phyloP scores from a whole-genome alignment of 805 yeast genomes.

The Hanseniaspora nectarophila region DNA sequence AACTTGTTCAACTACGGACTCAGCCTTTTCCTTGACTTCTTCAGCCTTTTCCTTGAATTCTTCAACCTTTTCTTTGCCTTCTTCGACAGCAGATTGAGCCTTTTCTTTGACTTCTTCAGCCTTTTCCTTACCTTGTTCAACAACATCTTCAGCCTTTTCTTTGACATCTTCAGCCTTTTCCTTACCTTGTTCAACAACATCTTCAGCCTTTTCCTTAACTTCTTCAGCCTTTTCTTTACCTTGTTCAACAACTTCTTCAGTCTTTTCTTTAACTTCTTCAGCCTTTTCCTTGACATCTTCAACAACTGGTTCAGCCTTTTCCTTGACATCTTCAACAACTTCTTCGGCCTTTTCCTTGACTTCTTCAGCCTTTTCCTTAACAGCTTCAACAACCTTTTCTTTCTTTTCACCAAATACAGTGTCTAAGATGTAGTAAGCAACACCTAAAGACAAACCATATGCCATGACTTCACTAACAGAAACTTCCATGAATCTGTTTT shows the following conservation, averaged over 20 bases:
- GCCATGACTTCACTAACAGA: not conserved
- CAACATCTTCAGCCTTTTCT: not conserved
- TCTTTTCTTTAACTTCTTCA: not conserved
- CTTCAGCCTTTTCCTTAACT: too few species aligned
- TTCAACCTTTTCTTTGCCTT: not conserved
- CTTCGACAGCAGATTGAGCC: conserved; percentile 24
- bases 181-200: conserved; percentile 6
- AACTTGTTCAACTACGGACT: conserved; percentile 5
- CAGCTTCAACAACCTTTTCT: not conserved
- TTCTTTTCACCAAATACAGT: not conserved
- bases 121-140: not conserved
- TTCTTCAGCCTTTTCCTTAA: not conserved
- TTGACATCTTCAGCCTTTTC: not conserved
- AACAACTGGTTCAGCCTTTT: conserved; percentile 14
- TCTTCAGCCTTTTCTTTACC: not conserved
- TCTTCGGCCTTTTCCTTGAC: conserved; percentile 1
- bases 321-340: conserved; percentile 15
- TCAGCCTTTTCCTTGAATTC: not conserved
- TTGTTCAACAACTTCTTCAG: conserved; percentile 4
- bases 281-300: not conserved
- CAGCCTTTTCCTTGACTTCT: not conserved
- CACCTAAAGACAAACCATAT: conserved; percentile 1
- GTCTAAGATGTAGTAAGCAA: not conserved
- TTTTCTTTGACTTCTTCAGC: not conserved
- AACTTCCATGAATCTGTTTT: not conserved